Evolutionary conservation across 2,329 filamentous ascomycete genomes (phyloP), one percentile per base, ranked within the genome.

Genomic region (Grosmannia huntii): DNA sequence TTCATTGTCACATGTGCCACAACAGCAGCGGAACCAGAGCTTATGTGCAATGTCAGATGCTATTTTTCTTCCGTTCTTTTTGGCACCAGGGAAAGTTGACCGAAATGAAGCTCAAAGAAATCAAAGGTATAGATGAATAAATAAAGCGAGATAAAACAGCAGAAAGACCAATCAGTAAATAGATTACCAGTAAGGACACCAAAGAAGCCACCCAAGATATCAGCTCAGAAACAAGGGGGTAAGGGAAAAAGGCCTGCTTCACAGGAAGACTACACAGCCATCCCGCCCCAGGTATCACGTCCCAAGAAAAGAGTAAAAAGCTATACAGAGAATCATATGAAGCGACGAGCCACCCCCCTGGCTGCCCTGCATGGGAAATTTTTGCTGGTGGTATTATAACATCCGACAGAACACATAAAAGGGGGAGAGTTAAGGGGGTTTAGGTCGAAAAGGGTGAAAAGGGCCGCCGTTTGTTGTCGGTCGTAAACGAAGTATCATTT

Each of bases 31-130:
- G 6, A 55, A 33, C 55, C 27, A 56, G 23, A 50, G 44, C 3
- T 61, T 50, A 55, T 60, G 60, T 62, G 62, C 59, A 61, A 64
- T 58, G 60, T 58, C 54, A 28, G 61, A 61, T 62, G 60, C 54
- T 62, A 60, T 61, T 58, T 54, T 57, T 33, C 56, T 55, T 44
- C 16, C 38, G 36, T 38, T 60, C 23, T 36, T 41, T 58, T 48
- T 59, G 46, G 14, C 21, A 25, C 55, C 41, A 58, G 53, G 48
- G 21, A 54, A 56, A 49, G 53, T 25, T 23, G 16, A 21, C 46
- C 10, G 23, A 11, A 21, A 44, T 44, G 55, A 55, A 55, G 31
- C 49, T 28, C 21, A 54, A 50, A 38, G n/a, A 27, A 50, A 49
- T 31, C 19, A 55, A 55, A 58, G 31, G 53, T 48, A 14, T 41